Conservation (phyloP, 139 green algal genomes). For the Chlorella sp. region DNA sequence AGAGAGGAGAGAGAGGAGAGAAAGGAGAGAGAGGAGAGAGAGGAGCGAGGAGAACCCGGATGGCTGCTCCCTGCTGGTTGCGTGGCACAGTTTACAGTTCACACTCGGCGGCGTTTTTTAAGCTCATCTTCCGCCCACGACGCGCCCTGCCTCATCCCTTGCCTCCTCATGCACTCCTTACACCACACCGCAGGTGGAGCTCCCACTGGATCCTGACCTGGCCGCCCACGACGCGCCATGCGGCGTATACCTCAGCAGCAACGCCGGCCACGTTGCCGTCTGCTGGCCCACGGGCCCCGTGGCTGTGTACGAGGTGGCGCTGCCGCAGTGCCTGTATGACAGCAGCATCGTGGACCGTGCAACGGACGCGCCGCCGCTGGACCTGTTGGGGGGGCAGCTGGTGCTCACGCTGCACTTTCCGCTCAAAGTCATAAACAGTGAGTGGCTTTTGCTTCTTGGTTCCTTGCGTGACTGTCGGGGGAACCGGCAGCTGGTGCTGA, state of each 20-base stretch:
- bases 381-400: slow-evolving; percentile 5
- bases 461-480: background rate
- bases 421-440: background rate
- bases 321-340: slow-evolving; percentile 17
- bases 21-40: too few species aligned
- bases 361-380: background rate
- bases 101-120: background rate
- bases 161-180: background rate
- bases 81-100: background rate
- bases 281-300: slow-evolving; percentile 18
- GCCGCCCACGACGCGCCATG: background rate
- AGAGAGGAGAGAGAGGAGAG: too few species aligned
- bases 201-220: background rate
- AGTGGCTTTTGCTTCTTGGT: background rate
- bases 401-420: slow-evolving; percentile 13
- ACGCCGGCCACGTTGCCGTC: slow-evolving; percentile 28
- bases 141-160: background rate
- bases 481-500: slow-evolving; percentile 4
- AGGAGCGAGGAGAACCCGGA: too few species aligned
- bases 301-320: slow-evolving; percentile 17
- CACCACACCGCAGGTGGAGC: background rate
- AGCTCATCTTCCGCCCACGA: background rate
- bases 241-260: slow-evolving; percentile 10
- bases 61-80: background rate
- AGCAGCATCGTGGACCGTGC: background rate